phyloP scores from a whole-genome alignment of 345 rosid genomes.

The Hevea brasiliensis region DNA sequence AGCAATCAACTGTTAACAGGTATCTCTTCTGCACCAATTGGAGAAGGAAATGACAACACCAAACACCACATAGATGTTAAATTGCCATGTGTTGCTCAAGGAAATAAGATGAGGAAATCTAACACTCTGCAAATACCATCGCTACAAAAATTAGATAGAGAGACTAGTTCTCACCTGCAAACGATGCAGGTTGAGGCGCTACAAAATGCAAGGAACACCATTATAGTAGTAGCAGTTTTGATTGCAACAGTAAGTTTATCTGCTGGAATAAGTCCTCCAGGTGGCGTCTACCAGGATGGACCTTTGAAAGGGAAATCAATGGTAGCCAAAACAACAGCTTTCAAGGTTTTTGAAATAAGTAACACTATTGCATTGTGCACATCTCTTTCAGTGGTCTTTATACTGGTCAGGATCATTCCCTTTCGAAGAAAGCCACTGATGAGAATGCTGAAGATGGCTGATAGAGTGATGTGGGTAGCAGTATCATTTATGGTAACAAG shows the following conservation, averaged over 20 bases:
- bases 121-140: too few species aligned
- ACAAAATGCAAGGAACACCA: slow-evolving; percentile 30
- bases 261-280: slow-evolving; percentile 24
- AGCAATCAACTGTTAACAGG: too few species aligned
- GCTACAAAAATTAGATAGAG: too few species aligned
- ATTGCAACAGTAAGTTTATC: slow-evolving; percentile 28
- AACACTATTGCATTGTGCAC: not conserved
- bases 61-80: too few species aligned
- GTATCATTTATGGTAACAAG: too few species aligned
- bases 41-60: too few species aligned
- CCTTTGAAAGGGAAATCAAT: not conserved
- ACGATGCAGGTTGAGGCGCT: slow-evolving; percentile 17
- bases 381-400: not conserved
- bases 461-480: too few species aligned
- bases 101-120: too few species aligned
- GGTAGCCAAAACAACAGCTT: not conserved
- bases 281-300: slow-evolving; percentile 14
- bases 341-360: not conserved
- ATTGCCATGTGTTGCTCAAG: too few species aligned
- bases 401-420: not conserved
- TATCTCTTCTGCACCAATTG: too few species aligned
- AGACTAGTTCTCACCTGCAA: too few species aligned
- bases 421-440: not conserved
- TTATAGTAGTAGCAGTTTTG: slow-evolving; percentile 22
- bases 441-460: too few species aligned